Base-by-base conservation (phyloP, 2,329 filamentous ascomycete species). In the Aspergillus sp. region DNA sequence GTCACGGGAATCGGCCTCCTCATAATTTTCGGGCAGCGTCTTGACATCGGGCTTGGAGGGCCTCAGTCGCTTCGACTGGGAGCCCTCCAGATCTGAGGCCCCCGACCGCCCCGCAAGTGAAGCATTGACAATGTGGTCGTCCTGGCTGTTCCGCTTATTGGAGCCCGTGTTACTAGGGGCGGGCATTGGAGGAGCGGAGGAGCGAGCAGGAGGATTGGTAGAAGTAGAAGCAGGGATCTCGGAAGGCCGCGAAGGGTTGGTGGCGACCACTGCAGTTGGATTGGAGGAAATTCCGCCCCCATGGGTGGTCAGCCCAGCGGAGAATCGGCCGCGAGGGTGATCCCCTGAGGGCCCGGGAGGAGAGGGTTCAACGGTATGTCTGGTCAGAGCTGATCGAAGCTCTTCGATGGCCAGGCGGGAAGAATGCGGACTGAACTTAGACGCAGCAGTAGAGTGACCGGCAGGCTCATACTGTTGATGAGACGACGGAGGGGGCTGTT, bases 1-100 rank as follows among this genome's bases (percentile, higher is more conserved):
- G 62, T 96, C 90, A 58, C 90, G 86, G 7, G 88, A 81, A 33
- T 85, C 76, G 63, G 88, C 95, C 8, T 82, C 72, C 65, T 95
- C 89, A 65, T 98, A 98, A 57, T 78, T 76, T 47, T 78, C 67
- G 1, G 93, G 72, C 46, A 75, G 76, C 45, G 76, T 54, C 58
- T 81, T 83, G 42, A 73, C 57, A 3, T 65, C 67, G 4, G 72
- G 69, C 10, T 70, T 67, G 11, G 67, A 64, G 4, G 71, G 62
- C 37, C 73, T 69, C 28, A 67, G 56, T 33, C 74, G 70, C 56
- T 79, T 79, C 2, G 71, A 55, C 33, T 64, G 57, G 12, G 64
- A 64, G 12, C 60, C 59, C 39, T 64, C 61, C 4, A 51, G 50
- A 27, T 63, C 58, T 29, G 49, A 44, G 33, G 48, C 49, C 33